These are phyloP conservation scores for Auricularia sp. DNA, from an alignment of 768 basidiomycete species.

Conservation along the genomic window DNA sequence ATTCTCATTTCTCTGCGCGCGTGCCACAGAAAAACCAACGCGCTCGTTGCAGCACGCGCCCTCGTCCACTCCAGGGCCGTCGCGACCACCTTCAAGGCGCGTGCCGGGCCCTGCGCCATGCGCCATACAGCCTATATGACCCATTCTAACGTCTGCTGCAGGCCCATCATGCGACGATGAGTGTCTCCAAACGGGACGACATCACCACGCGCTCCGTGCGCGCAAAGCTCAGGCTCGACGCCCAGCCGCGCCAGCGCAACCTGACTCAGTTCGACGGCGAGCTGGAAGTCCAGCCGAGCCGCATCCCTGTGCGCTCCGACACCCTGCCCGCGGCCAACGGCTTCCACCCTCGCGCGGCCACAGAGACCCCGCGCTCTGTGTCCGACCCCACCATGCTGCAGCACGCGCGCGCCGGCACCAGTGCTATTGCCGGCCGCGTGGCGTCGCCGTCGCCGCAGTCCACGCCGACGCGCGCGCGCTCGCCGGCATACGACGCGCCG, in stretches of 20 bases:
- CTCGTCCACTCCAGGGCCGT: constrained; percentile 7
- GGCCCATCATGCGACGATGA: constrained; percentile 2
- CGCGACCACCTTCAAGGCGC: background rate
- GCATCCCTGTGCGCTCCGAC: background rate
- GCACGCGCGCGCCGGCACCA: background rate
- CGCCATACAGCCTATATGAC: too few relatives aligned
- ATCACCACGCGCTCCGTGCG: constrained; percentile 1
- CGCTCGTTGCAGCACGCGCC: constrained; percentile 3
- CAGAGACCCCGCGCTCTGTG: background rate
- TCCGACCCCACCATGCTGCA: background rate
- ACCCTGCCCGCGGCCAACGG: background rate
- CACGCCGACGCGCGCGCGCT: too few relatives aligned
- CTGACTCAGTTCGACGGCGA: background rate
- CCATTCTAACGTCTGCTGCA: background rate
- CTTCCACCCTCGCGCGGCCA: background rate
- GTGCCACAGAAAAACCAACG: constrained; percentile 1
- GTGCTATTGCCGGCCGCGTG: background rate
- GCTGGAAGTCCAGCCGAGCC: background rate
- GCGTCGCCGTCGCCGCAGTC: background rate
- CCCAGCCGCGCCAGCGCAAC: background rate
- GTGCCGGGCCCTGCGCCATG: too few relatives aligned
- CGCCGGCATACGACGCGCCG: background rate
- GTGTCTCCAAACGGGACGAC: background rate
- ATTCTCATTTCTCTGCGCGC: background rate
- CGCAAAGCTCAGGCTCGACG: constrained; percentile 5